A percentile compares a stretch with the other conserved stretches of the same genome.
Conservation (phyloP, 805 yeast genomes). For the Soucietia sequanensis region DNA sequence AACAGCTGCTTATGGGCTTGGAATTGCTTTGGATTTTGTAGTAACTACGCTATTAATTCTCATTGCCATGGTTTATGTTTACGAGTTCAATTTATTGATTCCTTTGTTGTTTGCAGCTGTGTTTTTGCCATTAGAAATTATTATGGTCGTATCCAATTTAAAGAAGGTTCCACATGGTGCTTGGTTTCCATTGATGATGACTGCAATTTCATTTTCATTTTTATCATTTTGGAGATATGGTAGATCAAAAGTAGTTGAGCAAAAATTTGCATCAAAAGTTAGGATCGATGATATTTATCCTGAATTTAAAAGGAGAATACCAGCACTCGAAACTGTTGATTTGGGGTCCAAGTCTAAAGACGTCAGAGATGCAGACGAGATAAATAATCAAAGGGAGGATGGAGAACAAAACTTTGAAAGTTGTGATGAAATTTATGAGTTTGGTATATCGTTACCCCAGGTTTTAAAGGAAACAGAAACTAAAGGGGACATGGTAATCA, state of each 20-base stretch:
- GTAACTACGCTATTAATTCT: slow-evolving; percentile 49
- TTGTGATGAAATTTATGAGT: slow-evolving; percentile 2
- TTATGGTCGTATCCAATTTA: slow-evolving; percentile 47
- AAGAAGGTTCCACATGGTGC: slow-evolving; percentile 58
- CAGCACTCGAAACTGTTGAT: slow-evolving; percentile 17
- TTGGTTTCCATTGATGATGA: slow-evolving; percentile 56
- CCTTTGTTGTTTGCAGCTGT: slow-evolving; percentile 32
- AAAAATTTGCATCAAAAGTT: slow-evolving; percentile 34
- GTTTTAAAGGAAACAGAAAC: not conserved
- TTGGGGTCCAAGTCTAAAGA: no score
- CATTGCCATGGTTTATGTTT: slow-evolving; percentile 47
- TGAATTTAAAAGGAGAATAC: slow-evolving; percentile 12
- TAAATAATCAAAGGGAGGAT: no score
- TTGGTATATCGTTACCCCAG: slow-evolving; percentile 2
- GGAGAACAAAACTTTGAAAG: no score
- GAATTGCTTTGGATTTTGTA: slow-evolving; percentile 54
- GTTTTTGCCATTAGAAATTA: slow-evolving; percentile 48
- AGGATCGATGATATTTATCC: slow-evolving; percentile 37
- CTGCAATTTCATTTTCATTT: slow-evolving; percentile 34
- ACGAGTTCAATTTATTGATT: slow-evolving; percentile 32
- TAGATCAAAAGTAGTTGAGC: slow-evolving; percentile 37
- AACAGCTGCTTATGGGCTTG: slow-evolving; percentile 61
- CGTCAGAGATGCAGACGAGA: not conserved
- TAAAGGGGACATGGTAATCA: slow-evolving; percentile 7
- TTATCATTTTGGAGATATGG: slow-evolving; percentile 51